Conservation (phyloP, 495 filamentous ascomycete genomes). For the Tuber microsphaerosporum region DNA sequence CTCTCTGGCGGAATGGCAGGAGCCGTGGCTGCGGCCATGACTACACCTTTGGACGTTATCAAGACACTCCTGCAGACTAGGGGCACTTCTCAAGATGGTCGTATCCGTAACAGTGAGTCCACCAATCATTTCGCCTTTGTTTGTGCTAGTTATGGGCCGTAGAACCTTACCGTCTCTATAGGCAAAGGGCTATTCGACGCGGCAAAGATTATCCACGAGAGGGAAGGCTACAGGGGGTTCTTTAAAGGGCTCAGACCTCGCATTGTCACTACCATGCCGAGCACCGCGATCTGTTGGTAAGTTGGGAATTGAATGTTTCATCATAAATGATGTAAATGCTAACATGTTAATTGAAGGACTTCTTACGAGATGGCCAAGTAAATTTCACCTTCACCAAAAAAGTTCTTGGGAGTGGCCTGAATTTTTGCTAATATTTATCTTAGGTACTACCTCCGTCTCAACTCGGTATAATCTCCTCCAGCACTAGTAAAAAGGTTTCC, state of each 20-base stretch:
- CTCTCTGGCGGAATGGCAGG: slow-evolving; percentile 85
- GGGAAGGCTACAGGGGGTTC: slow-evolving; percentile 80
- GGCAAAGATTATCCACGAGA: slow-evolving; percentile 70
- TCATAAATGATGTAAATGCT: slow-evolving; percentile 21
- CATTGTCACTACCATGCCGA: slow-evolving; percentile 94
- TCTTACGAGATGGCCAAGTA: slow-evolving; percentile 72
- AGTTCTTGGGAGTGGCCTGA: background rate
- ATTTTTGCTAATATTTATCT: slow-evolving; percentile 15
- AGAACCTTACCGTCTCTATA: slow-evolving; percentile 18
- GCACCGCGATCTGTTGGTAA: slow-evolving; percentile 97
- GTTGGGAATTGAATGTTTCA: slow-evolving; percentile 41
- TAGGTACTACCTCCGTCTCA: slow-evolving; percentile 37
- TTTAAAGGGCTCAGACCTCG: slow-evolving; percentile 85
- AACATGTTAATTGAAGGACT: slow-evolving; percentile 48
- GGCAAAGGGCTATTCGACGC: slow-evolving; percentile 77
- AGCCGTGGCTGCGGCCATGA: slow-evolving; percentile 84
- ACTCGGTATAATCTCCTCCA: slow-evolving; percentile 17
- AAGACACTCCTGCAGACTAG: slow-evolving; percentile 95
- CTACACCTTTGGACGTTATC: slow-evolving; percentile 93
- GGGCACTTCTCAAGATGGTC: slow-evolving; percentile 68
- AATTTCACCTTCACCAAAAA: background rate
- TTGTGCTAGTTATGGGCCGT: background rate
- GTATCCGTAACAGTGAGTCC: slow-evolving; percentile 58
- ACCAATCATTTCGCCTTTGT: background rate
- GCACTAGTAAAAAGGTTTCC: background rate